Conservation (phyloP, 148 eudicot genomes). For the Rhododendron kiyosumense region DNA sequence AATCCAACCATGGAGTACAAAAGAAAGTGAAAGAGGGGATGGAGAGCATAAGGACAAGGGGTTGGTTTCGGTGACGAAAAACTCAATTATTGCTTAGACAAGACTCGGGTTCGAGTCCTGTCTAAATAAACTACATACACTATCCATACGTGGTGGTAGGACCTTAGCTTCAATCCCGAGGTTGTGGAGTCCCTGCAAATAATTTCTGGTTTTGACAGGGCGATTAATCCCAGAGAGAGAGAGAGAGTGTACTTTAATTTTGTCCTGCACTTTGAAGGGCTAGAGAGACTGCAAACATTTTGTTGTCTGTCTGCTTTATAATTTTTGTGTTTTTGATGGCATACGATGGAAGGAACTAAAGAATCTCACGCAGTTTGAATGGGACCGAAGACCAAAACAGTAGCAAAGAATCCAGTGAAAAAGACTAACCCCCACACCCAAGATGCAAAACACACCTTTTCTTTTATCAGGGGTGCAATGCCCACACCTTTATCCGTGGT, state of each 20-base stretch:
- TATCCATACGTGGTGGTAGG: too few relatives aligned
- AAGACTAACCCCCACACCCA: constrained; percentile 31
- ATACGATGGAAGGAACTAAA: constrained; percentile 3
- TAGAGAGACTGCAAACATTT: neutral
- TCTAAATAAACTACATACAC: neutral
- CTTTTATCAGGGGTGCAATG: constrained; percentile 23
- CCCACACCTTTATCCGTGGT: constrained; percentile 22
- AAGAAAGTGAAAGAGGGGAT: neutral
- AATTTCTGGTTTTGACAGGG: too few relatives aligned
- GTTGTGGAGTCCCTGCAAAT: too few relatives aligned
- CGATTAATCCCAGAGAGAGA: neutral
- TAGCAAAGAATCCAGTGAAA: constrained; percentile 31
- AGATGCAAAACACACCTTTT: constrained; percentile 22
- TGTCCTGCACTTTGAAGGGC: neutral
- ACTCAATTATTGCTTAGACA: neutral
- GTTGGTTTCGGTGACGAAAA: neutral
- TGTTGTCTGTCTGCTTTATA: neutral
- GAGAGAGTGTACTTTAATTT: neutral
- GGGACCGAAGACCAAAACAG: constrained; percentile 45
- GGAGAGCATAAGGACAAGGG: neutral
- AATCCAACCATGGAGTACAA: constrained; percentile 2
- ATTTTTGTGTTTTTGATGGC: neutral
- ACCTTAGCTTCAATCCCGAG: too few relatives aligned
- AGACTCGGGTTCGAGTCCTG: neutral
- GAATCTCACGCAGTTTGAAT: constrained; percentile 30